A percentile compares a stretch with the other conserved stretches of the same genome.
phyloP scores from a whole-genome alignment of 257 asterid species.

The Lantana camara region DNA sequence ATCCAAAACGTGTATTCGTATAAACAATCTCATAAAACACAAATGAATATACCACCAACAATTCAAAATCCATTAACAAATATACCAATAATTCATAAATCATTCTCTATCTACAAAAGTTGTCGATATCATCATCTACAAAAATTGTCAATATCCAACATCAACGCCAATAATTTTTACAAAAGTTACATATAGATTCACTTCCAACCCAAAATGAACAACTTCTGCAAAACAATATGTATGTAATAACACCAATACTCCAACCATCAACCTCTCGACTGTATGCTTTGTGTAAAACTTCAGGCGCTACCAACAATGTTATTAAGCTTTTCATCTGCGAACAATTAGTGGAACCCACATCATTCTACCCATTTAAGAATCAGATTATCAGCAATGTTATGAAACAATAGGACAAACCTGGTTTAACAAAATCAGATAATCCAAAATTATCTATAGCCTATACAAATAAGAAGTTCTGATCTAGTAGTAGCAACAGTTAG shows the following conservation, averaged over 20 bases:
- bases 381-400: background rate
- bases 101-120: too few species aligned
- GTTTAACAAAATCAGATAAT: constrained; percentile 89
- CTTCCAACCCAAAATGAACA: too few species aligned
- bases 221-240: constrained; percentile 93
- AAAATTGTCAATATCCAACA: too few species aligned
- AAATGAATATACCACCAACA: too few species aligned
- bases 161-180: too few species aligned
- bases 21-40: too few species aligned
- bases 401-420: constrained; percentile 55
- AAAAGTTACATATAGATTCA: too few species aligned
- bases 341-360: background rate
- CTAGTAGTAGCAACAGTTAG: constrained; percentile 40
- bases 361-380: background rate
- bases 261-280: constrained; percentile 94
- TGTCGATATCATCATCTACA: too few species aligned
- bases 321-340: constrained; percentile 86
- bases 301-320: constrained; percentile 99
- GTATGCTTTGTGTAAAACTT: constrained; percentile 90
- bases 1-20: too few species aligned
- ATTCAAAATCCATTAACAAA: too few species aligned
- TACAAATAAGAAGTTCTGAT: constrained; percentile 86
- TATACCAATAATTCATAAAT: too few species aligned
- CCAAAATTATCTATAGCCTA: constrained; percentile 97
- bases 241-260: constrained; percentile 94